A percentile compares a stretch with the other conserved stretches of the same genome.
These are phyloP conservation scores for Tuctoria greenei DNA, from an alignment of 176 grass and related monocot species.

Conservation along the genomic window DNA sequence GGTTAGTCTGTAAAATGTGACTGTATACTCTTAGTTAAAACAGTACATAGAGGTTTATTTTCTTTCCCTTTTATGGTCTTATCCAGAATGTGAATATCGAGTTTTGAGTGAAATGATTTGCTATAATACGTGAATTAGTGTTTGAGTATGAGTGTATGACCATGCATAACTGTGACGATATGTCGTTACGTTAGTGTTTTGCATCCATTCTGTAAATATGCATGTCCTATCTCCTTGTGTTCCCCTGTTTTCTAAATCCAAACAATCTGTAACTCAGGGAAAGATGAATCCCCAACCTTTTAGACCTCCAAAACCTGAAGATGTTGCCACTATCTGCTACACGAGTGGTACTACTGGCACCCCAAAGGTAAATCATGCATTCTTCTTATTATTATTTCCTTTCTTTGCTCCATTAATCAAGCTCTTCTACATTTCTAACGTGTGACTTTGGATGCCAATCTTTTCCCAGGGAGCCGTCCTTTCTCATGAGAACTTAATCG, in stretches of 20 bases:
- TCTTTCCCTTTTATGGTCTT: no score
- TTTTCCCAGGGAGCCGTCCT: slow-evolving; percentile 82
- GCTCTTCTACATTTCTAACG: slow-evolving; percentile 29
- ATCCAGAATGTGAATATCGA: no score
- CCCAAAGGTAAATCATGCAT: slow-evolving; percentile 60
- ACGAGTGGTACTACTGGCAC: slow-evolving; percentile 96
- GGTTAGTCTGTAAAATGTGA: background rate
- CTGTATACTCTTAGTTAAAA: background rate
- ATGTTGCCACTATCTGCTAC: slow-evolving; percentile 93
- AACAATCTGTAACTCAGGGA: slow-evolving; percentile 56
- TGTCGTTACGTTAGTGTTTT: no score
- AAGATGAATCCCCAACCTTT: slow-evolving; percentile 58
- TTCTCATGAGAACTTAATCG: slow-evolving; percentile 82
- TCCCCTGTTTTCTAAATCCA: background rate
- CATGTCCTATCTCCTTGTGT: background rate
- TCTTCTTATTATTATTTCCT: slow-evolving; percentile 9
- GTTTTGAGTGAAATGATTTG: no score
- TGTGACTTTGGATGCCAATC: slow-evolving; percentile 25
- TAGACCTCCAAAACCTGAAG: slow-evolving; percentile 82
- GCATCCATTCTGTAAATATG: no score
- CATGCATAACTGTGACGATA: no score
- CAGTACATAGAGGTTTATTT: no score
- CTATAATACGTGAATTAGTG: no score
- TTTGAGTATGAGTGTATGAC: no score
- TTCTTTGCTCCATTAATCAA: background rate